Percentiles rank a stretch among this genome's conserved stretches.
These are phyloP conservation scores for Trichoderma atrobrunneum DNA, from an alignment of 2,329 filamentous ascomycete genomes.

Conservation along the genomic window DNA sequence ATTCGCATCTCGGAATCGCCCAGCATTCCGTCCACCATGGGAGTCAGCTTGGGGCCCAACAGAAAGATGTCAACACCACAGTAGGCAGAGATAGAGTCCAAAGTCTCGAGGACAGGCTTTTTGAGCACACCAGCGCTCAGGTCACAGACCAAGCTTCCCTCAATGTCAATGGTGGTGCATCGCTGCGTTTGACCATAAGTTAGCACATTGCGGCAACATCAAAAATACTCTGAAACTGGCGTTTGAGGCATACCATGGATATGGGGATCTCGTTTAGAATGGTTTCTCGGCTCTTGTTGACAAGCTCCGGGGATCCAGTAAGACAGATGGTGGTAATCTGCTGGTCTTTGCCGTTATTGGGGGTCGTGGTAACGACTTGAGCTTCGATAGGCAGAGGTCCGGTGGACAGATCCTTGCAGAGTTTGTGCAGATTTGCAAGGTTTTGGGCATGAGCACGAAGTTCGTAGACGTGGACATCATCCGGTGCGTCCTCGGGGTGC, in stretches of 20 bases:
- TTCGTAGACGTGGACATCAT: slow-evolving; percentile 80
- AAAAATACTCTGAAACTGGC: background rate
- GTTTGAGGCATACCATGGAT: slow-evolving; percentile 68
- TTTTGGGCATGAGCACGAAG: slow-evolving; percentile 90
- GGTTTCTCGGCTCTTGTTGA: slow-evolving; percentile 84
- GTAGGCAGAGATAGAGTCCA: slow-evolving; percentile 81
- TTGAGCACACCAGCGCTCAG: slow-evolving; percentile 64
- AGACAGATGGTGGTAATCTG: slow-evolving; percentile 86
- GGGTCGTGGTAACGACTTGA: slow-evolving; percentile 76
- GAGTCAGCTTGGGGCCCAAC: slow-evolving; percentile 81
- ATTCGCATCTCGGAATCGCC: slow-evolving; percentile 79
- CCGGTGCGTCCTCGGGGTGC: slow-evolving; percentile 81
- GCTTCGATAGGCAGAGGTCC: slow-evolving; percentile 72
- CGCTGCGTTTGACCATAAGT: slow-evolving; percentile 53
- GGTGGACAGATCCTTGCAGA: slow-evolving; percentile 80
- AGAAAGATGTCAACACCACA: slow-evolving; percentile 97
- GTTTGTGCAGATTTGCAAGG: slow-evolving; percentile 70
- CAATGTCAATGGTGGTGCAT: slow-evolving; percentile 89
- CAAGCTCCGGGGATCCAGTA: slow-evolving; percentile 80
- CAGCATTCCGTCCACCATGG: slow-evolving; percentile 70
- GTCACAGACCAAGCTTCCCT: slow-evolving; percentile 86
- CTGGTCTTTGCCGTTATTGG: slow-evolving; percentile 64
- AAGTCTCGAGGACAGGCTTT: slow-evolving; percentile 73
- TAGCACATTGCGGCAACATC: slow-evolving; percentile 12
- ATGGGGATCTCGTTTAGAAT: slow-evolving; percentile 91